phyloP scores from a whole-genome alignment of 305 asterid species.

The Withania somnifera region DNA sequence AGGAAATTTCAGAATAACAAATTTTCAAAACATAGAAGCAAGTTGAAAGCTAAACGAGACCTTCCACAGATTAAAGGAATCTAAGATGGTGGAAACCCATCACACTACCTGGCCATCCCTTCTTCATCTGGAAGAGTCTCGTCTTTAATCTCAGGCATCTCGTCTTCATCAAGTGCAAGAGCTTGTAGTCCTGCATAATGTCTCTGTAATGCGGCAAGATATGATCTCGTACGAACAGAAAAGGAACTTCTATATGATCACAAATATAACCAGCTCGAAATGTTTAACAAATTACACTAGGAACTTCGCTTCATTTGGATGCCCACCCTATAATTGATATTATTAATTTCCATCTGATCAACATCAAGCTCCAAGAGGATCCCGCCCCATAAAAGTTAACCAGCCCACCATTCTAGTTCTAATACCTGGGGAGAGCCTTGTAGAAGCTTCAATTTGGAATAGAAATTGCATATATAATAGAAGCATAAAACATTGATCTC shows the following conservation, averaged over 20 bases:
- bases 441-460: background rate
- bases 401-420: background rate
- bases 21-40: background rate
- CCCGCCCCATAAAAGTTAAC: background rate
- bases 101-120: conserved; percentile 67
- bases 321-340: background rate
- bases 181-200: conserved; percentile 93
- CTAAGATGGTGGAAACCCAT: background rate
- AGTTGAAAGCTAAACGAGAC: background rate
- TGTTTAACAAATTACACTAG: background rate
- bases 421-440: background rate
- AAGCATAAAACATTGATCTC: background rate
- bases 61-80: background rate
- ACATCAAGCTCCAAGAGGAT: background rate
- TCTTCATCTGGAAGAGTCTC: conserved; percentile 98
- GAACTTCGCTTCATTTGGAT: background rate
- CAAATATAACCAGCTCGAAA: background rate
- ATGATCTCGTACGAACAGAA: background rate
- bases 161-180: conserved; percentile 89
- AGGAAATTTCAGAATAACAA: background rate
- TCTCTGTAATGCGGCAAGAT: conserved; percentile 72
- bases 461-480: background rate
- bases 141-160: conserved; percentile 82
- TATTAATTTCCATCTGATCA: background rate
- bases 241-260: background rate